phyloP scores from a whole-genome alignment of 176 grass and related monocot species.

The Oryza meyeriana region DNA sequence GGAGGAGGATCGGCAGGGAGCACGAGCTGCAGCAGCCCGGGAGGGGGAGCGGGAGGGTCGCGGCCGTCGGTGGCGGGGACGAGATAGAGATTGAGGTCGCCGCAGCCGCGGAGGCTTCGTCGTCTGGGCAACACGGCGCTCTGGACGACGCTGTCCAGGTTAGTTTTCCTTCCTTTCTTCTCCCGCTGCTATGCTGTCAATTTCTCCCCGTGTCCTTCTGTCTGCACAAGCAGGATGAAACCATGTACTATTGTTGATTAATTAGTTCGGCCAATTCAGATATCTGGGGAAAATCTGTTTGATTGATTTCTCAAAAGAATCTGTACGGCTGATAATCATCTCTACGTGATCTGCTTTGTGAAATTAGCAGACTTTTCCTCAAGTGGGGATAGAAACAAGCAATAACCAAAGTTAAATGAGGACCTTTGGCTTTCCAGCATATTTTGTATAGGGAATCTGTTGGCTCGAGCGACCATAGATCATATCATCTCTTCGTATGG shows the following conservation, averaged over 20 bases:
- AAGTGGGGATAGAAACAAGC: neutral
- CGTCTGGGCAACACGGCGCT: slow-evolving; percentile 6
- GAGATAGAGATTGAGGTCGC: slow-evolving; percentile 19
- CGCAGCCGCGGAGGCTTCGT: neutral
- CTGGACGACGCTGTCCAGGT: neutral
- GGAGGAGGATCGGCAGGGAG: neutral
- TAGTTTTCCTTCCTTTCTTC: neutral
- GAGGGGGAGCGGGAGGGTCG: slow-evolving; percentile 18
- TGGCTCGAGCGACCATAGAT: neutral
- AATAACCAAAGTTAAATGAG: neutral
- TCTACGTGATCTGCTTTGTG: neutral
- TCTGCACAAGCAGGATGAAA: neutral
- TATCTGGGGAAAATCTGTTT: neutral
- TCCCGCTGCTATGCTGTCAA: neutral
- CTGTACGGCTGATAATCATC: neutral
- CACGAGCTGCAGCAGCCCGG: neutral
- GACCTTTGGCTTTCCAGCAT: neutral
- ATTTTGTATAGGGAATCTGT: neutral
- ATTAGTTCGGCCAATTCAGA: neutral
- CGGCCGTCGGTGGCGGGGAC: neutral
- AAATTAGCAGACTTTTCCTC: neutral
- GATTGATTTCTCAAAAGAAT: neutral
- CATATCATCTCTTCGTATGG: neutral
- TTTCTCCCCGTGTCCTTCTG: neutral
- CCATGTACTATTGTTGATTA: neutral